These are phyloP conservation scores for Eutypella sp. DNA, from an alignment of 2,329 filamentous ascomycete genomes.

Conservation along the genomic window DNA sequence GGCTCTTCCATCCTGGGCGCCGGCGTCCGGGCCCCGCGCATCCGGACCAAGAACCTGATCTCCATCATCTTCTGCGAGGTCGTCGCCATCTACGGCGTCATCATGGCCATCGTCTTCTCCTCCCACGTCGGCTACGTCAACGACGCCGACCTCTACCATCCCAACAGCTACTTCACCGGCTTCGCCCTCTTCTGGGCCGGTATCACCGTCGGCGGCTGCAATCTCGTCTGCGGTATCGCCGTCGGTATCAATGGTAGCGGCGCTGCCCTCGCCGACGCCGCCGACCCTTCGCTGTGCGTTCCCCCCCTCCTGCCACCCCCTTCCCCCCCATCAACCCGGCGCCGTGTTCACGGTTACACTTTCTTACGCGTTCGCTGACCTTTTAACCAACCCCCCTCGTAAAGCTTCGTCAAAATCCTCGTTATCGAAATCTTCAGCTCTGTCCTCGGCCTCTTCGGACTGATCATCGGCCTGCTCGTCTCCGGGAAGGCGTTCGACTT, in stretches of 20 bases:
- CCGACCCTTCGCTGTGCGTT: conserved; percentile 80
- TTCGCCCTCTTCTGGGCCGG: conserved; percentile 96
- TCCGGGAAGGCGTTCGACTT: conserved; percentile 81
- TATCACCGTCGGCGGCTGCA: conserved; percentile 90
- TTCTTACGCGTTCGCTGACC: background rate
- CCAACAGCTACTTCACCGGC: conserved; percentile 85
- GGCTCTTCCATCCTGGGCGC: conserved; percentile 96
- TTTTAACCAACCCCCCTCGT: conserved; percentile 16
- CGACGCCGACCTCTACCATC: conserved; percentile 63
- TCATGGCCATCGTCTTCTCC: conserved; percentile 98
- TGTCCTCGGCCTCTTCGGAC: conserved; percentile 89
- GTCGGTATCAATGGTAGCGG: conserved; percentile 98
- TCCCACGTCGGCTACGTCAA: conserved; percentile 70
- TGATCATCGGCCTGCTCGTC: conserved; percentile 89
- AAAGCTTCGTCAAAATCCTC: conserved; percentile 94
- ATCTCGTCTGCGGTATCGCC: conserved; percentile 90
- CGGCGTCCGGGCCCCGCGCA: conserved; percentile 92
- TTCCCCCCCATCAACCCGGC: background rate
- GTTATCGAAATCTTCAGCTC: conserved; percentile 99
- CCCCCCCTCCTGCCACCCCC: conserved; percentile 10
- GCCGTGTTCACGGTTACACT: background rate
- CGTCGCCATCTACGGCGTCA: conserved; percentile 99
- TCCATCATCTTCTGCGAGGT: conserved; percentile 99
- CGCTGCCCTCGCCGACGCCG: conserved; percentile 91
- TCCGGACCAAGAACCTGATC: conserved; percentile 98